These are phyloP conservation scores for Westerdykella aurantiaca DNA, from an alignment of 2,329 filamentous ascomycete genomes.

Conservation along the genomic window DNA sequence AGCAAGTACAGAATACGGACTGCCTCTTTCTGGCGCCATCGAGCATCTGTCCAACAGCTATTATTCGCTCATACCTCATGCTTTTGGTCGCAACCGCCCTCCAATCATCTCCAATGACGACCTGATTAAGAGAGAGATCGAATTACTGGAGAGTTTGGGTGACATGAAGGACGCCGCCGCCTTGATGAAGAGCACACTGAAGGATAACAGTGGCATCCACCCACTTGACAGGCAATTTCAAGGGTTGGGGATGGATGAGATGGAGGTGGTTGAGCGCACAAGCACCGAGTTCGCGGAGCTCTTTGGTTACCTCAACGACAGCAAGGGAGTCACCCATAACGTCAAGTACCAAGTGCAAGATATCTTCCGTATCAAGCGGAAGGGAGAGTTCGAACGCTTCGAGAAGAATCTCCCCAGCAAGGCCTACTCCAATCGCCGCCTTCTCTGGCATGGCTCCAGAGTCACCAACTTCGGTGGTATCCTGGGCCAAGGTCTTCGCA, in stretches of 20 bases:
- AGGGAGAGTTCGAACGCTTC: slow-evolving; percentile 67
- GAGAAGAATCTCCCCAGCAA: slow-evolving; percentile 41
- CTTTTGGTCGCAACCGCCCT: slow-evolving; percentile 67
- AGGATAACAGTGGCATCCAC: slow-evolving; percentile 50
- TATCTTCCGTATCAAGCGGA: slow-evolving; percentile 77
- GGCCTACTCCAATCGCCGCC: slow-evolving; percentile 60
- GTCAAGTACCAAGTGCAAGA: slow-evolving; percentile 58
- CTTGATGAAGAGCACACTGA: slow-evolving; percentile 63
- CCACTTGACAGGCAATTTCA: slow-evolving; percentile 67
- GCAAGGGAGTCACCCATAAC: slow-evolving; percentile 62
- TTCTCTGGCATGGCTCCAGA: slow-evolving; percentile 84
- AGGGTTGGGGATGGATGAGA: slow-evolving; percentile 67
- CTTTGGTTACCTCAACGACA: slow-evolving; percentile 59
- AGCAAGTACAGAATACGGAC: slow-evolving; percentile 41
- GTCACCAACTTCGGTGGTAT: slow-evolving; percentile 84
- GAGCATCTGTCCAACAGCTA: slow-evolving; percentile 69
- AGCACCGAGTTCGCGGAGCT: slow-evolving; percentile 62
- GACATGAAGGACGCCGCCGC: slow-evolving; percentile 79
- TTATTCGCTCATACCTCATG: slow-evolving; percentile 77
- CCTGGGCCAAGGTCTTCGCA: slow-evolving; percentile 79
- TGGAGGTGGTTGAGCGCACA: slow-evolving; percentile 58
- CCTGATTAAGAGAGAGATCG: slow-evolving; percentile 68
- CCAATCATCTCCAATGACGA: slow-evolving; percentile 56
- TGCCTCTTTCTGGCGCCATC: slow-evolving; percentile 35
- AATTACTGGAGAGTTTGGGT: slow-evolving; percentile 71